Evolutionary conservation across 768 basidiomycete genomes (phyloP).

Genomic region (Amanita jacksonii): DNA sequence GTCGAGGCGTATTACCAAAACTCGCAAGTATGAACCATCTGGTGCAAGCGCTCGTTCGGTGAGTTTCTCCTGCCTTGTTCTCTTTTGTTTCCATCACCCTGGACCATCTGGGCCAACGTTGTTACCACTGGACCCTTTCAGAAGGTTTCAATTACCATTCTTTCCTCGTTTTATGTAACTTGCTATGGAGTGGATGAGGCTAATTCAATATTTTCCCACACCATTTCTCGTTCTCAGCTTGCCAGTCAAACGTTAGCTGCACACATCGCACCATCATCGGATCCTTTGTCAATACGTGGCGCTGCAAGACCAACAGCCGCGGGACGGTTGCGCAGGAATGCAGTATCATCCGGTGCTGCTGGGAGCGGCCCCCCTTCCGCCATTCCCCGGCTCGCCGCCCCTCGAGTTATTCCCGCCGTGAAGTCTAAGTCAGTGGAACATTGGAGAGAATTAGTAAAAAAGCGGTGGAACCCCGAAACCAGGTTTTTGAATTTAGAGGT

Average conservation of each 20-base stretch:
- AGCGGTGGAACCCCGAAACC: slow-evolving; percentile 59
- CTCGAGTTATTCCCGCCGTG: slow-evolving; percentile 12
- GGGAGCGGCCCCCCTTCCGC: slow-evolving; percentile 10
- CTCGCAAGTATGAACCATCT: slow-evolving; percentile 43
- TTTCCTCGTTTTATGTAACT: background rate
- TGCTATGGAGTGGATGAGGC: too few relatives aligned
- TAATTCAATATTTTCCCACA: slow-evolving; percentile 23
- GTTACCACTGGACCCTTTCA: too few relatives aligned
- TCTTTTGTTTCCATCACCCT: slow-evolving; percentile 18
- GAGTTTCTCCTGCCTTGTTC: slow-evolving; percentile 40
- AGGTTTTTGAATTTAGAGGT: slow-evolving; percentile 81
- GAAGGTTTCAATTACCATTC: too few relatives aligned
- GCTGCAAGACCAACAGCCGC: slow-evolving; percentile 41
- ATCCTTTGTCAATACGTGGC: slow-evolving; percentile 57
- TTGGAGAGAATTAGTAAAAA: slow-evolving; percentile 70
- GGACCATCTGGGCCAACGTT: too few relatives aligned
- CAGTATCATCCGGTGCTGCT: slow-evolving; percentile 20
- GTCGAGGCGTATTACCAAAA: slow-evolving; percentile 54
- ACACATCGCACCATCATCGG: slow-evolving; percentile 30
- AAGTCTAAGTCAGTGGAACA: slow-evolving; percentile 41
- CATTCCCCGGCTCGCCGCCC: slow-evolving; percentile 9
- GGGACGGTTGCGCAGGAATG: slow-evolving; percentile 54
- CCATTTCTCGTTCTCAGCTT: slow-evolving; percentile 21
- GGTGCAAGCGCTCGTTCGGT: slow-evolving; percentile 44
- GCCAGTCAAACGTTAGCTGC: slow-evolving; percentile 29